phyloP scores from a whole-genome alignment of 2,329 filamentous ascomycete genomes.

The Macrophomina pseudophaseolina region DNA sequence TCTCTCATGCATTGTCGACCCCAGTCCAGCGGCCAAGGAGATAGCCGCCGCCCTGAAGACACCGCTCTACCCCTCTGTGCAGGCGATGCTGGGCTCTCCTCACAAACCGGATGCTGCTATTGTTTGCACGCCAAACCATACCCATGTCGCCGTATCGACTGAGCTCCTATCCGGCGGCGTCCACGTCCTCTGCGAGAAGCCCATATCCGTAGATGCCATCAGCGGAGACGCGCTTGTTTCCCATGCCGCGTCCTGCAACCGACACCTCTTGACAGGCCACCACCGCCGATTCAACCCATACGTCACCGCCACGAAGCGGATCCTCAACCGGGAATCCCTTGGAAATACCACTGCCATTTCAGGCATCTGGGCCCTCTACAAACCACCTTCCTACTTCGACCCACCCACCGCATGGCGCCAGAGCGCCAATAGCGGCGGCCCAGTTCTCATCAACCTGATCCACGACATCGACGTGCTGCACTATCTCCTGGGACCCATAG shows the following conservation, averaged over 20 bases:
- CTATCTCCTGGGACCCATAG: constrained; percentile 60
- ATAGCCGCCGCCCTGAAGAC: constrained; percentile 47
- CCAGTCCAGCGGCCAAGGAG: constrained; percentile 44
- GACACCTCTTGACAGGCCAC: constrained; percentile 62
- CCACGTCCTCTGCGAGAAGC: constrained; percentile 65
- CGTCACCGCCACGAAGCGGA: constrained; percentile 55
- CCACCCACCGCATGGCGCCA: constrained; percentile 56
- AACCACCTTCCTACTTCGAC: constrained; percentile 59
- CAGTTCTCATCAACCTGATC: constrained; percentile 64
- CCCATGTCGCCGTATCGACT: constrained; percentile 58
- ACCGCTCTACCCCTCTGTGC: constrained; percentile 48
- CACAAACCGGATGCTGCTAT: constrained; percentile 59
- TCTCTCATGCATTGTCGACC: constrained; percentile 55
- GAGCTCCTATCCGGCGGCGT: constrained; percentile 55
- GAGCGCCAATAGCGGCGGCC: constrained; percentile 54
- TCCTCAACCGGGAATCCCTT: constrained; percentile 46
- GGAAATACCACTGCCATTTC: constrained; percentile 59
- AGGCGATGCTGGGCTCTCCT: constrained; percentile 48
- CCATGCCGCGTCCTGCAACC: constrained; percentile 32
- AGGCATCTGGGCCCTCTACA: constrained; percentile 60
- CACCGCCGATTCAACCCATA: constrained; percentile 66
- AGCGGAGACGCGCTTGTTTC: constrained; percentile 42
- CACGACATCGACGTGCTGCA: constrained; percentile 66
- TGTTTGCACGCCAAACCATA: constrained; percentile 65
- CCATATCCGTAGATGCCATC: constrained; percentile 52